These are phyloP conservation scores for Nymphaea thermarum DNA, from an alignment of 164 flowering plant genomes.

Conservation along the genomic window DNA sequence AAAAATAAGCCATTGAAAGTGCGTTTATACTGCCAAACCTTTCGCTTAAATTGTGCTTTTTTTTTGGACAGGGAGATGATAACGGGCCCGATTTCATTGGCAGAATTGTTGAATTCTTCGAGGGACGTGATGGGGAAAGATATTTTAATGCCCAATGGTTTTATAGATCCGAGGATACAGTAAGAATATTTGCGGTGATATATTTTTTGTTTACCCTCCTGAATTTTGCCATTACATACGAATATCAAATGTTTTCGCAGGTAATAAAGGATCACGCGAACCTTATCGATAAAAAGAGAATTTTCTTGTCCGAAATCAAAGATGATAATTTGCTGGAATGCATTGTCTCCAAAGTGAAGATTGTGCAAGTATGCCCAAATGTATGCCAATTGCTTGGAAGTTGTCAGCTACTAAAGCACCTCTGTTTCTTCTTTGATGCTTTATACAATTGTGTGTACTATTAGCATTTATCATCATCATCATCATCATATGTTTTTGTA, in stretches of 20 bases:
- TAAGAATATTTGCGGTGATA: conserved; percentile 14
- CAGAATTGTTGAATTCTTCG: conserved; percentile 59
- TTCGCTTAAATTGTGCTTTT: background rate
- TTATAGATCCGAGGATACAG: conserved; percentile 63
- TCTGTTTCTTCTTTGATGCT: background rate
- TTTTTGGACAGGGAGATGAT: conserved; percentile 30
- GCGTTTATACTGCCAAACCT: background rate
- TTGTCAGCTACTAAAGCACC: background rate
- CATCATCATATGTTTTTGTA: background rate
- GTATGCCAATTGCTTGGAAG: conserved; percentile 15
- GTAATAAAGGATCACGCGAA: conserved; percentile 6
- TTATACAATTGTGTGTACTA: background rate
- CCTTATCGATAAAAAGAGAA: conserved; percentile 28
- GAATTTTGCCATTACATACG: background rate
- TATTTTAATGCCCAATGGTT: conserved; percentile 73
- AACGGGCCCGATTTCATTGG: conserved; percentile 36
- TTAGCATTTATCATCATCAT: background rate
- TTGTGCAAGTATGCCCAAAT: conserved; percentile 19
- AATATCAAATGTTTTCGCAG: conserved; percentile 13
- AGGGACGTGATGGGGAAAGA: conserved; percentile 20
- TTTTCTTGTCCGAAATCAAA: conserved; percentile 49
- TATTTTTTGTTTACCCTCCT: background rate
- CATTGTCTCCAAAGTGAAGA: conserved; percentile 34
- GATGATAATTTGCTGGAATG: conserved; percentile 60
- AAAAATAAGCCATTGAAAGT: background rate